A percentile compares a stretch with the other conserved stretches of the same genome.
Evolutionary conservation across 805 yeast genomes (phyloP).

Genomic region (Candida suzukii): DNA sequence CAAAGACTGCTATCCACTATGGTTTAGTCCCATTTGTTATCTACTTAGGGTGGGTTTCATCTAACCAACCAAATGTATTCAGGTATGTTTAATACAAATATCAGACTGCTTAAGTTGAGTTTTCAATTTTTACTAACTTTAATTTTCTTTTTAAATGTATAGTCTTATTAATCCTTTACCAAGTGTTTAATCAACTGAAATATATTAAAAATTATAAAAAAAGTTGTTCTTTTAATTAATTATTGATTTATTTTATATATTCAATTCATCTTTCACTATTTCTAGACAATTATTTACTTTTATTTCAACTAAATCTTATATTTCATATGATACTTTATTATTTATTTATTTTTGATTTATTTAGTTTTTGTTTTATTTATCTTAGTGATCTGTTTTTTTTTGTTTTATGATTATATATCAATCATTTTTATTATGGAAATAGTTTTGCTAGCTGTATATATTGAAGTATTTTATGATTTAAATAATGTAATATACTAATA

Average conservation of each 20-base stretch:
- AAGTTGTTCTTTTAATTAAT: background rate
- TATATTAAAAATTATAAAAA: no score
- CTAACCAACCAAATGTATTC: constrained; percentile 79
- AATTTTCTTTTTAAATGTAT: background rate
- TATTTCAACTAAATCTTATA: no score
- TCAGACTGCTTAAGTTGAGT: no score
- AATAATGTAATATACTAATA: background rate
- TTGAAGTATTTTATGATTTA: background rate
- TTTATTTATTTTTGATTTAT: no score
- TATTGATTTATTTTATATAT: no score
- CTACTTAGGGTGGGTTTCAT: constrained; percentile 85
- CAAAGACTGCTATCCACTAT: constrained; percentile 86
- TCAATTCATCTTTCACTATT: no score
- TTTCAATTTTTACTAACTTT: constrained; percentile 1
- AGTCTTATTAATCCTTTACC: constrained; percentile 75
- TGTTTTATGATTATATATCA: no score
- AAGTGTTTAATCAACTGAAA: constrained; percentile 39
- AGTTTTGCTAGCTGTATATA: background rate
- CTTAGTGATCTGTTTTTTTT: no score
- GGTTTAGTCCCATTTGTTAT: constrained; percentile 96
- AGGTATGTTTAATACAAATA: constrained; percentile 19
- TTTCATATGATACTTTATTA: no score
- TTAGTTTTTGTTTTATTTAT: no score
- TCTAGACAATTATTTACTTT: no score
- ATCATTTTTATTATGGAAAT: no score